Evolutionary conservation across 129 eudicot genomes (phyloP).

Genomic region (Gnaphalium uliginosum): DNA sequence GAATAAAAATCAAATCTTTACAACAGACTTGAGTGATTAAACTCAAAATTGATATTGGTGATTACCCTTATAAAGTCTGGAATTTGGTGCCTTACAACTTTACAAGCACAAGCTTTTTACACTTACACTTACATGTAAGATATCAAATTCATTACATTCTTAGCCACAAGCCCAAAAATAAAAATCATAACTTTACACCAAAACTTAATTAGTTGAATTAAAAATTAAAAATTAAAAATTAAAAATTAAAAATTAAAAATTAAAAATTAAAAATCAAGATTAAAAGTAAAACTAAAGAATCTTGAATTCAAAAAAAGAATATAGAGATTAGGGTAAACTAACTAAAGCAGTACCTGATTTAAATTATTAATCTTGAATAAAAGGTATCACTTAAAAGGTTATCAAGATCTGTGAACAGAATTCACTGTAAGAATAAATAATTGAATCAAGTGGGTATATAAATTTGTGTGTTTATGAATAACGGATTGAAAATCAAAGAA

Average conservation of each 20-base stretch:
- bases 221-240: no score
- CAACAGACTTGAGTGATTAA: background rate
- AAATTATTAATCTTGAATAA: background rate
- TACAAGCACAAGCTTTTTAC: background rate
- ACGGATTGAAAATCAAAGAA: constrained; percentile 5
- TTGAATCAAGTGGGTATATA: background rate
- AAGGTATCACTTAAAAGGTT: constrained; percentile 12
- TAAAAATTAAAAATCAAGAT: background rate
- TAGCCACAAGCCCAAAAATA: constrained; percentile 2
- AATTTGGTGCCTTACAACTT: background rate
- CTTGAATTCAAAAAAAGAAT: constrained; percentile 16
- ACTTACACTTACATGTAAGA: background rate
- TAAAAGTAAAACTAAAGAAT: constrained; percentile 15
- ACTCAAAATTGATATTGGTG: background rate
- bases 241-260: no score
- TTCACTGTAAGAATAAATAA: background rate
- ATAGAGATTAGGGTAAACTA: background rate
- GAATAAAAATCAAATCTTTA: constrained; percentile 23
- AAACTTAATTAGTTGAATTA: background rate
- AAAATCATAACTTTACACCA: constrained; percentile 24
- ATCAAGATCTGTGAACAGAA: constrained; percentile 24
- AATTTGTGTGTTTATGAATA: background rate
- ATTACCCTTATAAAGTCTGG: background rate
- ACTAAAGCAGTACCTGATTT: constrained; percentile 17
- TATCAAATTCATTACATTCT: background rate